Conservation (phyloP, 352 stramenopile genomes). For the Globisporangium orthogonon region DNA sequence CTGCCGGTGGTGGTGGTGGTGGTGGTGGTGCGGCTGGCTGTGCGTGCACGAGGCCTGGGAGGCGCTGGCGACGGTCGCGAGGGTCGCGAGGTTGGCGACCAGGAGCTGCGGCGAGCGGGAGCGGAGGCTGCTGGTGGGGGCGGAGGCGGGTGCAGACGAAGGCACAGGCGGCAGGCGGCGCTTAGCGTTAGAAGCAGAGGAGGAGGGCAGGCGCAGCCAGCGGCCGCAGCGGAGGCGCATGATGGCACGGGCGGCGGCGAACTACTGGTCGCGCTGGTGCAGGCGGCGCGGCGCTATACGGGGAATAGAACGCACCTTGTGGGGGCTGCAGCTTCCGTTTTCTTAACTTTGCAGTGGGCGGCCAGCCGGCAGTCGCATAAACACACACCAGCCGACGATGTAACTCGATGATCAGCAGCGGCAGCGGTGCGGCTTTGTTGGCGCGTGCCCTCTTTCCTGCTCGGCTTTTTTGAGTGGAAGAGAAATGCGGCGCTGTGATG, state of each 20-base stretch:
- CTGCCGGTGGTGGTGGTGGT: constrained; percentile 9
- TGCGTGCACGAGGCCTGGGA: not conserved
- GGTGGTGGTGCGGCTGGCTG: constrained; percentile 4
- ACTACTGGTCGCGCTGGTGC: not conserved
- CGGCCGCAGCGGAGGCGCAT: not conserved
- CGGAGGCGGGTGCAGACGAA: not conserved
- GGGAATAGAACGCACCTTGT: no score
- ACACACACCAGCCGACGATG: no score
- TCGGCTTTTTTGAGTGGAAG: no score
- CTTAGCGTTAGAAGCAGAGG: not conserved
- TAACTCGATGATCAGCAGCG: no score
- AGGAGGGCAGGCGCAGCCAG: not conserved
- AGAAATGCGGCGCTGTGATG: no score
- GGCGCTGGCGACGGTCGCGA: constrained; percentile 7
- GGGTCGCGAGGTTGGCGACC: constrained; percentile 12
- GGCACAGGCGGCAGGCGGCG: not conserved
- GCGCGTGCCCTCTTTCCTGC: no score
- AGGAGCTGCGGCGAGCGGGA: constrained; percentile 8
- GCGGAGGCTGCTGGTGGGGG: not conserved
- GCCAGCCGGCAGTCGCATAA: no score
- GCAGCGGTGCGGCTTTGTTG: no score
- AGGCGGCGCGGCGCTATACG: no score
- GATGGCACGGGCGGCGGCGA: not conserved
- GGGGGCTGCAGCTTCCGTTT: no score
- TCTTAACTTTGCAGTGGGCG: no score